Percentiles rank a stretch among this genome's conserved stretches.
phyloP scores from a whole-genome alignment of 2,329 filamentous ascomycete species.

The Neofusicoccum ribis region DNA sequence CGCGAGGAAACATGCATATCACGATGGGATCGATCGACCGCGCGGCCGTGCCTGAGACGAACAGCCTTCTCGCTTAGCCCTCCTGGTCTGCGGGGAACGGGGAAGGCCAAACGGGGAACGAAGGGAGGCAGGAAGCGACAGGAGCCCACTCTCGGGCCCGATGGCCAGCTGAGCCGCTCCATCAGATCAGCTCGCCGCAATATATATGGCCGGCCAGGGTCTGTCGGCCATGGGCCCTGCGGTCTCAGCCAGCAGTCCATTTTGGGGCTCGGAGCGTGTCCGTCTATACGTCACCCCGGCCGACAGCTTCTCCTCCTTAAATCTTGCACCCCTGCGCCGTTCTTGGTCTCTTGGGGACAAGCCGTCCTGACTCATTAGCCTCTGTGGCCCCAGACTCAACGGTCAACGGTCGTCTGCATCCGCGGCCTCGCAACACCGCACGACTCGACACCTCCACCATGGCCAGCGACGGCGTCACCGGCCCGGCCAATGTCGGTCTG shows the following conservation, averaged over 20 bases:
- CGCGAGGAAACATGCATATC: neutral
- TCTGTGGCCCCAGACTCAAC: neutral
- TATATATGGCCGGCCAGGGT: neutral
- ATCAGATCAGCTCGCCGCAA: neutral
- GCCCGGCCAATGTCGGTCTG: neutral
- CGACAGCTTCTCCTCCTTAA: neutral
- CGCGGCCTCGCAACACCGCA: neutral
- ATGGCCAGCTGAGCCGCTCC: neutral
- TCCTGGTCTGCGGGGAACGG: conserved; percentile 3
- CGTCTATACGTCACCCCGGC: neutral
- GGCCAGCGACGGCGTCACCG: conserved; percentile 6
- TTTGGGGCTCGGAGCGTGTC: neutral
- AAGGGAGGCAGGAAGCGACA: neutral
- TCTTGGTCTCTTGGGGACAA: neutral
- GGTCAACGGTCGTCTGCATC: neutral
- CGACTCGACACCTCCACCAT: neutral
- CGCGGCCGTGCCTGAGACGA: conserved; percentile 2
- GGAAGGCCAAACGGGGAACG: neutral
- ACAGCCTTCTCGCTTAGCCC: neutral
- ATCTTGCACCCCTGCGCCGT: neutral
- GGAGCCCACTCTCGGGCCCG: neutral
- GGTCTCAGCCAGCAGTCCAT: neutral
- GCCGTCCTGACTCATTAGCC: neutral
- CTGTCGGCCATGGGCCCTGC: neutral
- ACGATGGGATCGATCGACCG: neutral